Evolutionary conservation across 108 stramenopile genomes (phyloP), one percentile per base, ranked within the genome.

Genomic region (Fragilariopsis cylindrus): DNA sequence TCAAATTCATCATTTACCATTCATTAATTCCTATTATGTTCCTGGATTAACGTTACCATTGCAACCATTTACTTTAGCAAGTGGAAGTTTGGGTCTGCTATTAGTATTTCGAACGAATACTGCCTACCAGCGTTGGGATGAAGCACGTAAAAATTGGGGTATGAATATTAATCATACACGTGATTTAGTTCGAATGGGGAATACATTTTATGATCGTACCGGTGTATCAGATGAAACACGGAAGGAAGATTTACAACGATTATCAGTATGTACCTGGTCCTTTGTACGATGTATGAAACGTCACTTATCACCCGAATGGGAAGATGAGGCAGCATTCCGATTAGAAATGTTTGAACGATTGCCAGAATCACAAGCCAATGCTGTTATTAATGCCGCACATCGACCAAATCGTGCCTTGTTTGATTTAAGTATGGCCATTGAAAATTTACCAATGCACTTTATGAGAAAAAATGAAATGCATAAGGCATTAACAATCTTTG

Each of bases 61-160:
- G 44, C 50, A 71, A 16, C 65, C 80, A n/a, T 88, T 88, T 48
- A 85, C 87, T 0, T 42, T 84, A 11, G 60, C 80, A 19, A 76
- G 77, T 54, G 73, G 82, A 13, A 80, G 73, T 18, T 75, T 88
- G 13, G 87, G 87, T 60, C 72, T 88, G 12, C 72, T 88, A 15
- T 68, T 88, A 5, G 90, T 87, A 62, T 91, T 91, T 73, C 85
- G 90, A 13, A 91, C 90, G 65, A 91, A 91, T 78, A 84, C 84
- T 0, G 79, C 87, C n/a, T 91, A 91, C 76, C 77, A 85, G 70
- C 82, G 90, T 39, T 91, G 90, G 90, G 88, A 91, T 83, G 90
- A 91, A 73, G 90, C 90, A 39, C 90, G 90, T 58, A 90, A 90
- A 77, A 84, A 84, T 69, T 90, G 89, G 89, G 89, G 89, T 42